Conservation (phyloP, 2,329 filamentous ascomycete species). For the Bipolaris oryzae region DNA sequence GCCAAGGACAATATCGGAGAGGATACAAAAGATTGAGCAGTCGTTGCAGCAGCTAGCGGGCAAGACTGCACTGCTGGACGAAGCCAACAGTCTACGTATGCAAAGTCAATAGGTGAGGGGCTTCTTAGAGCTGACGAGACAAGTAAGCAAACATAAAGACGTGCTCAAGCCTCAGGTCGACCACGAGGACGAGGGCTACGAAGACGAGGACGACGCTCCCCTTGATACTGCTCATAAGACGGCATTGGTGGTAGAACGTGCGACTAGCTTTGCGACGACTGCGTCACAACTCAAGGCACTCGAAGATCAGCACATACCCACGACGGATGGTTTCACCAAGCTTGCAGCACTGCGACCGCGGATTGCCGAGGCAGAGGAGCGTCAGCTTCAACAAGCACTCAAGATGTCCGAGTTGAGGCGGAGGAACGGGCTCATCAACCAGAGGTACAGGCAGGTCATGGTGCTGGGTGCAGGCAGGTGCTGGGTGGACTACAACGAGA, state of each 20-base stretch:
- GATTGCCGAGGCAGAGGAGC: slow-evolving; percentile 65
- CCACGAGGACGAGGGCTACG: slow-evolving; percentile 17
- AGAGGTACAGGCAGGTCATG: slow-evolving; percentile 73
- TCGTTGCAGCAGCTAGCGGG: slow-evolving; percentile 48
- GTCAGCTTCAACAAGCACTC: slow-evolving; percentile 65
- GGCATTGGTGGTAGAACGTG: slow-evolving; percentile 53
- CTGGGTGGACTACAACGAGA: slow-evolving; percentile 73
- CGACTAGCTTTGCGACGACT: slow-evolving; percentile 50
- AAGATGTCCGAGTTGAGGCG: slow-evolving; percentile 68
- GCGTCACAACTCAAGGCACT: slow-evolving; percentile 54
- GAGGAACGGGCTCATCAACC: slow-evolving; percentile 62
- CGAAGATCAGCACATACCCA: slow-evolving; percentile 52
- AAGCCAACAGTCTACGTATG: slow-evolving; percentile 49
- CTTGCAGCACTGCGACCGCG: slow-evolving; percentile 65
- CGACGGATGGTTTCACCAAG: slow-evolving; percentile 54
- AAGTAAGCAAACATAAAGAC: slow-evolving; percentile 51
- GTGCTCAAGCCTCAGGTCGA: slow-evolving; percentile 39
- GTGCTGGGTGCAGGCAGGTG: slow-evolving; percentile 71
- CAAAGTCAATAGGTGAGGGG: background rate
- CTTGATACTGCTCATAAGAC: slow-evolving; percentile 36
- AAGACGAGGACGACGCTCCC: slow-evolving; percentile 19
- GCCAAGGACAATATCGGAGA: slow-evolving; percentile 38
- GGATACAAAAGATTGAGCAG: slow-evolving; percentile 48
- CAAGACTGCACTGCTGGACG: slow-evolving; percentile 48
- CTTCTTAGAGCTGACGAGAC: slow-evolving; percentile 22